These are phyloP conservation scores for Cucurbitaria berberidis DNA, from an alignment of 2,329 filamentous ascomycete genomes.

Conservation along the genomic window DNA sequence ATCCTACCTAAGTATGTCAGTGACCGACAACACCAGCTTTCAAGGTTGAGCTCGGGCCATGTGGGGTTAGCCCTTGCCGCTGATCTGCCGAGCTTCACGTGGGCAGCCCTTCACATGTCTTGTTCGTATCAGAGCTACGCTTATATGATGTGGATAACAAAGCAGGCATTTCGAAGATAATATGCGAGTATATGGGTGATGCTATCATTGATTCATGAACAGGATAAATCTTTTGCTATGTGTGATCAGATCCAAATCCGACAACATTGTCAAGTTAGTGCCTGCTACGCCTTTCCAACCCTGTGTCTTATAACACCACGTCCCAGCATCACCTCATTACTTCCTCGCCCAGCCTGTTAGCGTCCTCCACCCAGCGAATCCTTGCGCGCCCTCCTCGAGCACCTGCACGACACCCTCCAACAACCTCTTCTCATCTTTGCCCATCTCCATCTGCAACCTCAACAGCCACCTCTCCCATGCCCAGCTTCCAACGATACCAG, in stretches of 20 bases:
- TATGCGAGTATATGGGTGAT: slow-evolving; percentile 13
- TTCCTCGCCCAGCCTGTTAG: slow-evolving; percentile 59
- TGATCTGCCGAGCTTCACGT: slow-evolving; percentile 26
- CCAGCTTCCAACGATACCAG: slow-evolving; percentile 84
- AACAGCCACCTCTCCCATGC: slow-evolving; percentile 97
- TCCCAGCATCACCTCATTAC: slow-evolving; percentile 33
- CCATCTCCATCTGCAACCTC: slow-evolving; percentile 84
- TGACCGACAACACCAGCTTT: slow-evolving; percentile 8
- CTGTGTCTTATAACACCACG: slow-evolving; percentile 8
- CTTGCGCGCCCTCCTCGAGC: slow-evolving; percentile 65
- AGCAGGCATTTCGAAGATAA: not conserved
- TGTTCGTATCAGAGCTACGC: not conserved
- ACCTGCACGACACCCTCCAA: slow-evolving; percentile 63
- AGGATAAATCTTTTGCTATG: slow-evolving; percentile 33
- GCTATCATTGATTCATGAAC: slow-evolving; percentile 24
- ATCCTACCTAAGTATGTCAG: not conserved
- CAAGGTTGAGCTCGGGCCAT: slow-evolving; percentile 23
- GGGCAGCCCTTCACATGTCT: not conserved
- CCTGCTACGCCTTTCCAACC: too few relatives aligned
- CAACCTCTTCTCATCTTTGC: slow-evolving; percentile 63
- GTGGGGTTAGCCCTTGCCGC: slow-evolving; percentile 28
- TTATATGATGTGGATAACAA: not conserved
- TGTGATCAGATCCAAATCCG: slow-evolving; percentile 36
- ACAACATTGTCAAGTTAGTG: too few relatives aligned
- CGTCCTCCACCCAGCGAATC: slow-evolving; percentile 64